A percentile compares a stretch with the other conserved stretches of the same genome.
Conservation (phyloP, 164 flowering plant genomes). For the Pachysandra terminalis region DNA sequence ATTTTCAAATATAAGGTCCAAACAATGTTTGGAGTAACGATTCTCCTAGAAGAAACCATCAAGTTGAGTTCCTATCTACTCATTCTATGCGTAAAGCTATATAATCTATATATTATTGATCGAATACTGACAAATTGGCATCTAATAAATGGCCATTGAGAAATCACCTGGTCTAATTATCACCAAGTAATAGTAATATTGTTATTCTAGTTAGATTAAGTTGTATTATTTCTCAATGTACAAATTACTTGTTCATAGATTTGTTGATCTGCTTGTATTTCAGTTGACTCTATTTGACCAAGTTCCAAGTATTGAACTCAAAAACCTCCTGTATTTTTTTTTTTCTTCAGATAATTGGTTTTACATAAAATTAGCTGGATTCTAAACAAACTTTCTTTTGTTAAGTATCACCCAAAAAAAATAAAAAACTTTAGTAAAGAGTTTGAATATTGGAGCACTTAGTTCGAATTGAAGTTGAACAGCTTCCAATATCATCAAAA, state of each 20-base stretch:
- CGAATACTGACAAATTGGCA: too few relatives aligned
- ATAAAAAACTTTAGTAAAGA: too few relatives aligned
- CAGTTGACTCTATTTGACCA: neutral
- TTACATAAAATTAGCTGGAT: neutral
- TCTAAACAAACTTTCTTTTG: too few relatives aligned
- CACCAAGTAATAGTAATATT: too few relatives aligned
- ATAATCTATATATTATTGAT: neutral
- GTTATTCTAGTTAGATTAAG: neutral
- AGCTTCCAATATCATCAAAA: too few relatives aligned
- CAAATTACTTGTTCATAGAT: too few relatives aligned
- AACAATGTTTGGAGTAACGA: neutral
- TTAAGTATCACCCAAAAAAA: too few relatives aligned
- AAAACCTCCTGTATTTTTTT: slow-evolving; percentile 2
- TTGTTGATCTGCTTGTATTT: neutral
- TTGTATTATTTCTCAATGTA: neutral
- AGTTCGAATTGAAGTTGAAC: neutral
- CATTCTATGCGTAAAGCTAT: neutral
- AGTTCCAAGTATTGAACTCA: neutral
- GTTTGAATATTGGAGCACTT: neutral
- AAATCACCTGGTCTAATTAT: too few relatives aligned
- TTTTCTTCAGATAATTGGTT: slow-evolving; percentile 13
- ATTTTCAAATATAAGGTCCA: neutral
- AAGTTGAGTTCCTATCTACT: neutral
- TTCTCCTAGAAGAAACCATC: too few relatives aligned
- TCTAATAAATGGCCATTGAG: too few relatives aligned